A percentile compares a stretch with the other conserved stretches of the same genome.
Conservation (phyloP, 2,329 filamentous ascomycete species). For the Eutypa lata region DNA sequence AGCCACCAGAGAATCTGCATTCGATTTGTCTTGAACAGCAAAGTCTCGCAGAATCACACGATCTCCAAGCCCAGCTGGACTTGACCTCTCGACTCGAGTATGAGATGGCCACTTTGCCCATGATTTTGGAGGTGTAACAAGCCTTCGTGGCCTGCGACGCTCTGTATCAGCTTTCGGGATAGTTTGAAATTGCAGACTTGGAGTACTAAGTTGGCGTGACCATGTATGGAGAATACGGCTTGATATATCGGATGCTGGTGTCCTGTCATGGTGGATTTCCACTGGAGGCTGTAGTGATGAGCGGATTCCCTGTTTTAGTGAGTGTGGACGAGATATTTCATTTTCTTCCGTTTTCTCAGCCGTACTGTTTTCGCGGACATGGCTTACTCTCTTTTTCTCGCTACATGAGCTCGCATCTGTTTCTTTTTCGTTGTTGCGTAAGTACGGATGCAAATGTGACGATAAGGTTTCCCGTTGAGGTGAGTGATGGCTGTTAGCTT, state of each 20-base stretch:
- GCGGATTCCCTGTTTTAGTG: conserved; percentile 2
- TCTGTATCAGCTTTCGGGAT: conserved; percentile 7
- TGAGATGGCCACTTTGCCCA: conserved; percentile 33
- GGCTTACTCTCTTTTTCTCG: too few species aligned
- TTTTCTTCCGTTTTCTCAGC: background rate
- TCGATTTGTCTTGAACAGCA: conserved; percentile 2
- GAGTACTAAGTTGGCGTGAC: conserved; percentile 23
- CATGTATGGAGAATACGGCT: conserved; percentile 23
- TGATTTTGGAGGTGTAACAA: conserved; percentile 22
- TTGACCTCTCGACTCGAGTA: conserved; percentile 24
- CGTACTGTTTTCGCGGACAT: background rate
- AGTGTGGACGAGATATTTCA: background rate
- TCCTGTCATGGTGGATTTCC: conserved; percentile 4
- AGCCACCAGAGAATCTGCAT: conserved; percentile 2
- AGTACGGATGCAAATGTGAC: background rate
- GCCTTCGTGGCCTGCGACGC: conserved; percentile 1
- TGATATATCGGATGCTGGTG: conserved; percentile 16
- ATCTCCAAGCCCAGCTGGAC: conserved; percentile 22
- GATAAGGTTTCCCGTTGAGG: background rate
- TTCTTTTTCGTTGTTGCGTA: conserved; percentile 1
- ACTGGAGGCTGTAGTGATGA: conserved; percentile 7
- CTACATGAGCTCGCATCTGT: too few species aligned
- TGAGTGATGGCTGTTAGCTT: conserved; percentile 5
- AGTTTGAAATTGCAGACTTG: conserved; percentile 10
- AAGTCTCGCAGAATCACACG: conserved; percentile 24